These are phyloP conservation scores for Orbilia ellipsospora DNA, from an alignment of 2,329 filamentous ascomycete species.

Conservation along the genomic window DNA sequence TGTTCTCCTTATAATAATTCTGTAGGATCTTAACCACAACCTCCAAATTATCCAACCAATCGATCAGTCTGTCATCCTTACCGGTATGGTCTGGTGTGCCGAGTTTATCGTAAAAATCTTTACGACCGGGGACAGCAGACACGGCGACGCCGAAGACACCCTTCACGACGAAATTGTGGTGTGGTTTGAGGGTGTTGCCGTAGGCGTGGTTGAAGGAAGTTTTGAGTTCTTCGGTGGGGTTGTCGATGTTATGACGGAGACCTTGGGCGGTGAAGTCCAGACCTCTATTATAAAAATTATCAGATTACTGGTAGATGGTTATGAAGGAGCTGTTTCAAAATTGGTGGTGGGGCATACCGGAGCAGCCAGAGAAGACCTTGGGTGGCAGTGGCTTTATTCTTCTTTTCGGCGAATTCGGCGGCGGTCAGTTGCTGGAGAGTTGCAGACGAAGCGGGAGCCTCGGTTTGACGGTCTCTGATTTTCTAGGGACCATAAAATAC, in stretches of 20 bases:
- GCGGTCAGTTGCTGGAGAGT: constrained; percentile 85
- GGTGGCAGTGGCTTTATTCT: constrained; percentile 86
- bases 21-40: constrained; percentile 81
- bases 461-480: constrained; percentile 83
- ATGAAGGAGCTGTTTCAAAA: too few species aligned
- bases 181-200: constrained; percentile 84
- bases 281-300: constrained; percentile 68
- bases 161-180: constrained; percentile 90
- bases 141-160: constrained; percentile 93
- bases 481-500: constrained; percentile 70
- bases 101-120: constrained; percentile 91
- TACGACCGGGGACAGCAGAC: constrained; percentile 90
- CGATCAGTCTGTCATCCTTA: constrained; percentile 70
- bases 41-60: constrained; percentile 82
- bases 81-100: constrained; percentile 69
- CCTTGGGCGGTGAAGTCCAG: constrained; percentile 93
- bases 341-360: constrained; percentile 56
- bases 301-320: too few species aligned
- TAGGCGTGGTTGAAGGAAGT: constrained; percentile 90
- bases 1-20: constrained; percentile 66
- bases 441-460: constrained; percentile 79
- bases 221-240: constrained; percentile 78
- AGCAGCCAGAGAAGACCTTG: constrained; percentile 84
- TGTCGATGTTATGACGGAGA: constrained; percentile 79
- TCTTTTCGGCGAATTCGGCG: constrained; percentile 79